Evolutionary conservation across 2,329 filamentous ascomycete genomes (phyloP).

Genomic region (Penicillium hesseltinei): DNA sequence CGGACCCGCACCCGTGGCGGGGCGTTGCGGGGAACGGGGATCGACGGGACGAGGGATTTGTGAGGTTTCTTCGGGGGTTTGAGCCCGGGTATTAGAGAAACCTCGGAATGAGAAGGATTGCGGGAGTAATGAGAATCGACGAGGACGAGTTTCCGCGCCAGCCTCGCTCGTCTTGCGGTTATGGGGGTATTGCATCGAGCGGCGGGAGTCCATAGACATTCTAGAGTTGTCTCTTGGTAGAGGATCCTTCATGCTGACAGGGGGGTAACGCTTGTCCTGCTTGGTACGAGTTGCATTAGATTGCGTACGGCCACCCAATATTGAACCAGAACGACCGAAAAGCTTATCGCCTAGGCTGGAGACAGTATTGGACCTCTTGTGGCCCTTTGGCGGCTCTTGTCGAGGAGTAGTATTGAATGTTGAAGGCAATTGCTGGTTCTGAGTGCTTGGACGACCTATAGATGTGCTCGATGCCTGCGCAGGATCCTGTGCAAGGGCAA

Average conservation of each 20-base stretch:
- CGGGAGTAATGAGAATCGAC: conserved; percentile 70
- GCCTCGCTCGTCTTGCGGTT: conserved; percentile 70
- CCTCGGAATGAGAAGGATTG: conserved; percentile 63
- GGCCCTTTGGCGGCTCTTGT: conserved; percentile 49
- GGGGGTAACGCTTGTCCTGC: conserved; percentile 71
- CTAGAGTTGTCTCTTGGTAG: conserved; percentile 61
- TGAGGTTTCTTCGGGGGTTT: conserved; percentile 45
- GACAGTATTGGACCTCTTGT: conserved; percentile 72
- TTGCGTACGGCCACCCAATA: conserved; percentile 63
- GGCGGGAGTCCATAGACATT: conserved; percentile 70
- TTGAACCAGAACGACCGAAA: conserved; percentile 77
- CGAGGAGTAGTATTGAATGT: conserved; percentile 58
- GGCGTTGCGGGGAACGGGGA: conserved; percentile 30
- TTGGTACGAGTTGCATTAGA: conserved; percentile 44
- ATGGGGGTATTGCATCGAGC: conserved; percentile 68
- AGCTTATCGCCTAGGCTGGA: conserved; percentile 80
- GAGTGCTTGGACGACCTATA: conserved; percentile 61
- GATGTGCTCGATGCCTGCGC: conserved; percentile 50
- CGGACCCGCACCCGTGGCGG: conserved; percentile 36
- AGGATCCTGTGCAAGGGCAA: conserved; percentile 62
- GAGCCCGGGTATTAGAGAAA: conserved; percentile 57
- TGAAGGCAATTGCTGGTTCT: conserved; percentile 56
- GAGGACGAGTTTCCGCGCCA: conserved; percentile 58
- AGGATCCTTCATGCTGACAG: conserved; percentile 81
- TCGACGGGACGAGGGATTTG: conserved; percentile 39